These are phyloP conservation scores for Nemania sp. DNA, from an alignment of 2,329 filamentous ascomycete species.

Conservation along the genomic window DNA sequence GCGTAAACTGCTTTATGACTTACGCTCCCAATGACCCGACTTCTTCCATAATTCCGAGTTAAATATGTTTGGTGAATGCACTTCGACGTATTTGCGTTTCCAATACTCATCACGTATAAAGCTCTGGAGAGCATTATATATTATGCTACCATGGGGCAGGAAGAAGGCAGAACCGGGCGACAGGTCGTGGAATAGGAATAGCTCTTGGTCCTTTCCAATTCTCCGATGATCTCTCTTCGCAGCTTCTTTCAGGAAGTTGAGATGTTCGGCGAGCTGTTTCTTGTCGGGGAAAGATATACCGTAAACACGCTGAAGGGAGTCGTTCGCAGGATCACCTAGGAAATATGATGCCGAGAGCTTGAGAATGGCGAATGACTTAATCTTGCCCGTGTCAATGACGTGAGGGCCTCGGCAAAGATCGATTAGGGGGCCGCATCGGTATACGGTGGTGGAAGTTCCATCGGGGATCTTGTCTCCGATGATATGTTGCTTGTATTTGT, in stretches of 20 bases:
- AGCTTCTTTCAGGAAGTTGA: constrained; percentile 97
- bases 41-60: constrained; percentile 93
- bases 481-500: constrained; percentile 98
- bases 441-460: constrained; percentile 92
- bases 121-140: constrained; percentile 88
- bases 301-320: constrained; percentile 95
- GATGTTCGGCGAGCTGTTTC: constrained; percentile 91
- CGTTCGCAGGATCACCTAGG: constrained; percentile 91
- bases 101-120: constrained; percentile 91
- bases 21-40: constrained; percentile 87
- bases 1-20: constrained; percentile 1
- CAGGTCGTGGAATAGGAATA: constrained; percentile 95
- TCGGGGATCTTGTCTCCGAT: constrained; percentile 93
- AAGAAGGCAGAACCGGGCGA: constrained; percentile 96
- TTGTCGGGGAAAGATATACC: constrained; percentile 97
- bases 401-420: constrained; percentile 96
- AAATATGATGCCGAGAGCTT: constrained; percentile 85
- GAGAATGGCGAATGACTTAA: constrained; percentile 95
- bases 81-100: constrained; percentile 93
- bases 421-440: constrained; percentile 91
- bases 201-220: constrained; percentile 94
- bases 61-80: constrained; percentile 97
- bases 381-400: constrained; percentile 90
- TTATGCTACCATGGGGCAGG: constrained; percentile 89
- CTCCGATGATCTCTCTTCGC: constrained; percentile 95